Base-by-base conservation (phyloP, 192 early-diverging fungal species). In the Obelidium mucronatum region DNA sequence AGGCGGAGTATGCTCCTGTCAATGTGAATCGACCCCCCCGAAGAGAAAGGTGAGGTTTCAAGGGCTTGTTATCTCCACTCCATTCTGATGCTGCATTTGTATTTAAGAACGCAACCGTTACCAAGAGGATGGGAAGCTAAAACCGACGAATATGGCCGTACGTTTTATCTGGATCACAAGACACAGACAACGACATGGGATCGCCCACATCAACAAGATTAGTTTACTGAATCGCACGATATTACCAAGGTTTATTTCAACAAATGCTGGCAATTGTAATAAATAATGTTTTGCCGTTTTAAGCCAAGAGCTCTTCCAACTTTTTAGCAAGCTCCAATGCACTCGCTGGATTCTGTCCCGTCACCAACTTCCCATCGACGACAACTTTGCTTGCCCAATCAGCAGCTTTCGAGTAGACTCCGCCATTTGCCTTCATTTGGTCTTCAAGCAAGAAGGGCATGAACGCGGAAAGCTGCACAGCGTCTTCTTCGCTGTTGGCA, bases 281-380 rank as follows among this genome's bases (percentile, higher is more conserved):
- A n/a, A n/a, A n/a, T n/a, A n/a, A n/a, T n/a, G n/a, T n/a, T n/a
- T n/a, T n/a, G n/a, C n/a, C n/a, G n/a, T n/a, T n/a, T n/a, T n/a
- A n/a, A n/a, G n/a, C n/a, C n/a, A n/a, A 59, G 4, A 59, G 56
- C 62, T 68, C 67, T 2, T 68, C 24, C 40, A 68, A 6, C 44
- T 68, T 68, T 31, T 68, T 68, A 2, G 67, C 67, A 2, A 68
- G 28, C 8, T 53, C 67, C 40, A 33, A 30, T 11, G 42, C 39
- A 24, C 35, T 40, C 31, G 19, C 67, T 26, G 67, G 67, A 33
- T 68, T 68, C 33, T 68, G 67, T 33, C 92, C 91, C 5, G 92
- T 92, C 24, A 93, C 88, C 24, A 94, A 60, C 22, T 87, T 81
- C 0, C 92, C 92, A 60, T 94, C 92, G 0, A 80, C 80, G 64